Percentiles rank a stretch among this genome's conserved stretches.
phyloP scores from a whole-genome alignment of 2,329 filamentous ascomycete genomes.

The Fusarium dlaminii region DNA sequence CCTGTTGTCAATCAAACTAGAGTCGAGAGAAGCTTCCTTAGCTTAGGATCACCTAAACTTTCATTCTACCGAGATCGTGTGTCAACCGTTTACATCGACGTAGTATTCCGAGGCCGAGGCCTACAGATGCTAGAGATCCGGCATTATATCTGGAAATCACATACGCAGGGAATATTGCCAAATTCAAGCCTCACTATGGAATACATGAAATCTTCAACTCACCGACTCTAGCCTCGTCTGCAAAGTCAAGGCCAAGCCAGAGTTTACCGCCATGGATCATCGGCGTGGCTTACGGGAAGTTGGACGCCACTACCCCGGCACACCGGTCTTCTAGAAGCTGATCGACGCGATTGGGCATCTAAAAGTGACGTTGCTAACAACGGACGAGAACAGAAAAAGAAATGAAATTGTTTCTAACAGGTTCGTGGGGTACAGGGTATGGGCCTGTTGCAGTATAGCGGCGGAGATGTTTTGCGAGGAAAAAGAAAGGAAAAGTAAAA shows the following conservation, averaged over 20 bases:
- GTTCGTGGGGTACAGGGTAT: not conserved
- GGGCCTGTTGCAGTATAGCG: not conserved
- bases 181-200: not conserved
- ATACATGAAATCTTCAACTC: not conserved
- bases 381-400: not conserved
- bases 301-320: constrained; percentile 12
- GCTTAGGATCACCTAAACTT: not conserved
- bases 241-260: not conserved
- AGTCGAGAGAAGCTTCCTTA: not conserved
- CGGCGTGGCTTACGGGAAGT: constrained; percentile 10
- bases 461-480: not conserved
- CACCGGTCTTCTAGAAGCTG: constrained; percentile 27
- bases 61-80: not conserved
- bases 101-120: not conserved
- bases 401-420: not conserved
- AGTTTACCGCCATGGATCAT: not conserved
- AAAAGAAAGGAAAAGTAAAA: not conserved
- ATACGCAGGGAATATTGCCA: not conserved
- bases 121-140: not conserved
- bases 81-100: not conserved
- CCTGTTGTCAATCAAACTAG: not conserved
- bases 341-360: constrained; percentile 17
- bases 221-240: constrained; percentile 6
- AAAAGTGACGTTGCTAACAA: not conserved
- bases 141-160: not conserved